A percentile compares a stretch with the other conserved stretches of the same genome.
Evolutionary conservation across 805 yeast species (phyloP).

Genomic region (Starmerella ratchasimensis): DNA sequence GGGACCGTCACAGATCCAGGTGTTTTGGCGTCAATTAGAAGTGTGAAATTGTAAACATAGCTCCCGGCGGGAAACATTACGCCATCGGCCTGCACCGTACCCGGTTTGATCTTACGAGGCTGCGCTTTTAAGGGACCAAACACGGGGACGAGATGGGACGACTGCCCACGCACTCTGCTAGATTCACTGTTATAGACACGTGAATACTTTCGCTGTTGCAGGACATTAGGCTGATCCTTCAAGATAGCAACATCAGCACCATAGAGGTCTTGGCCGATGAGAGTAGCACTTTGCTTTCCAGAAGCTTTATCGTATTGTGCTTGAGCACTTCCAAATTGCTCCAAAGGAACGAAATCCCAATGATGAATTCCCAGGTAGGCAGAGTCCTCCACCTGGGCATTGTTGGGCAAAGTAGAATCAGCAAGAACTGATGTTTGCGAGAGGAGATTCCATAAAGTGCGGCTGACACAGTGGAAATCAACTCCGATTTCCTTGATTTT

Average conservation of each 20-base stretch:
- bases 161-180: slow-evolving; percentile 11
- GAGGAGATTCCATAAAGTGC: slow-evolving; percentile 86
- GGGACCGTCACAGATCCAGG: slow-evolving; percentile 63
- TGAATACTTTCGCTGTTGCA: slow-evolving; percentile 12
- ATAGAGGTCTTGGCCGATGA: slow-evolving; percentile 23
- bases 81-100: slow-evolving; percentile 16
- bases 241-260: slow-evolving; percentile 26
- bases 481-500: slow-evolving; percentile 55
- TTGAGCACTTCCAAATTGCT: slow-evolving; percentile 18
- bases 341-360: slow-evolving; percentile 27
- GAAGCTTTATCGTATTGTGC: slow-evolving; percentile 8
- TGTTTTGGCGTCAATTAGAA: slow-evolving; percentile 57
- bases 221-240: slow-evolving; percentile 12
- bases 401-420: slow-evolving; percentile 21
- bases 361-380: slow-evolving; percentile 24
- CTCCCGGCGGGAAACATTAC: slow-evolving; percentile 56
- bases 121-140: slow-evolving; percentile 16
- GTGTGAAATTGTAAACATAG: slow-evolving; percentile 71
- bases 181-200: slow-evolving; percentile 11
- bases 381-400: slow-evolving; percentile 25
- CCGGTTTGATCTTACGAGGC: slow-evolving; percentile 18
- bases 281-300: slow-evolving; percentile 20
- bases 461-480: slow-evolving; percentile 49
- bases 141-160: slow-evolving; percentile 16
- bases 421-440: slow-evolving; percentile 21